phyloP scores from a whole-genome alignment of 1,284 basidiomycete species.

The Apiotrichum sp. region DNA sequence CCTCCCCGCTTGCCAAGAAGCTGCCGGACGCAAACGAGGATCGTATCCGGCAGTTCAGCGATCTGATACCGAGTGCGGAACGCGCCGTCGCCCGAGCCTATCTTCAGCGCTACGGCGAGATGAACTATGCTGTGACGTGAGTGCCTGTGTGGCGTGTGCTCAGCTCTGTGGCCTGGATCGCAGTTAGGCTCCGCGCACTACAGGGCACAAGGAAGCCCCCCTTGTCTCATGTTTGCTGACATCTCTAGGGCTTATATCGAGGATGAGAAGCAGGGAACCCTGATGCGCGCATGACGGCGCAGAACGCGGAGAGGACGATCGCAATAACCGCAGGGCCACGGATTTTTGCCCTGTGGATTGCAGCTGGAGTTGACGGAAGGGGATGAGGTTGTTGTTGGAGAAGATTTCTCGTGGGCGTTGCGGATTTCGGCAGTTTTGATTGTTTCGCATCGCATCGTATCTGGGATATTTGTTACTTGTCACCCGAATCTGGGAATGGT shows the following conservation, averaged over 20 bases:
- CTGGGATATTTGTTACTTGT: too few species aligned
- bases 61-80: slow-evolving; percentile 70
- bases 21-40: slow-evolving; percentile 20
- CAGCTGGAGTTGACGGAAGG: too few species aligned
- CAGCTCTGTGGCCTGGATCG: too few species aligned
- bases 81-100: slow-evolving; percentile 63
- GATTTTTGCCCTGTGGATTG: too few species aligned
- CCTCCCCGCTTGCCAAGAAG: slow-evolving; percentile 8
- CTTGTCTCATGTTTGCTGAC: not conserved
- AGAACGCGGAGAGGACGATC: not conserved
- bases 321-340: too few species aligned
- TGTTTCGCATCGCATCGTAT: too few species aligned
- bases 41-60: slow-evolving; percentile 59
- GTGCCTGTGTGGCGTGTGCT: slow-evolving; percentile 8
- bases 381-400: too few species aligned
- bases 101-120: slow-evolving; percentile 61
- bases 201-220: too few species aligned
- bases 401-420: too few species aligned
- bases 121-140: slow-evolving; percentile 67
- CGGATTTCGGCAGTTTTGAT: too few species aligned
- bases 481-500: too few species aligned
- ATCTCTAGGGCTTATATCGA: slow-evolving; percentile 64
- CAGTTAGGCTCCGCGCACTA: too few species aligned
- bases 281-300: slow-evolving; percentile 34
- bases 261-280: slow-evolving; percentile 69